phyloP scores from a whole-genome alignment of 2,329 filamentous ascomycete genomes.

The Ceratocystis ficicola region DNA sequence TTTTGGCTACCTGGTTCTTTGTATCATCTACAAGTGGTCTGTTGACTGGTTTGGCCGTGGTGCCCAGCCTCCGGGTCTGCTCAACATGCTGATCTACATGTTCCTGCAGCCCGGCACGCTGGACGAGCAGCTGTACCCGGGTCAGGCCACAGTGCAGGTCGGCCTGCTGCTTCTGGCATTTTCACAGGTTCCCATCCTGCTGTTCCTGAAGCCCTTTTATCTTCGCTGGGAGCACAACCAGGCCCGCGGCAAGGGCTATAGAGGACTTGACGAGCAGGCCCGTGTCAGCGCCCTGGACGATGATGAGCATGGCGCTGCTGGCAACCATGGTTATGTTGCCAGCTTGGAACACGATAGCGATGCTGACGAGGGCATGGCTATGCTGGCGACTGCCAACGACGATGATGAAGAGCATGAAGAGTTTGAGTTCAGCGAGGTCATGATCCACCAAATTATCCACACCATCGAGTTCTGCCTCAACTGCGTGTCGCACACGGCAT shows the following conservation, averaged over 20 bases:
- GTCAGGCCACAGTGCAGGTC: conserved; percentile 65
- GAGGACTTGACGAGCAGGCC: conserved; percentile 79
- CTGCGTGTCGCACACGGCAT: conserved; percentile 96
- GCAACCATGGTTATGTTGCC: conserved; percentile 26
- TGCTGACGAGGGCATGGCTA: conserved; percentile 69
- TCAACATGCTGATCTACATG: conserved; percentile 99
- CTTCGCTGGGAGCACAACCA: conserved; percentile 88
- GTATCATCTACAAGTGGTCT: conserved; percentile 95
- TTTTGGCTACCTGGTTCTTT: conserved; percentile 88
- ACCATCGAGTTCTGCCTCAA: conserved; percentile 99
- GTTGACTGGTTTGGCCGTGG: conserved; percentile 62
- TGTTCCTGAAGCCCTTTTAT: conserved; percentile 93
- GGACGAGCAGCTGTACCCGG: conserved; percentile 62
- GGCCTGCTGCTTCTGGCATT: conserved; percentile 71
- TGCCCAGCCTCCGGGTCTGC: conserved; percentile 64
- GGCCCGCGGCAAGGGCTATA: conserved; percentile 77
- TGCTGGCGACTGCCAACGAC: conserved; percentile 66
- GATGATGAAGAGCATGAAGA: conserved; percentile 77
- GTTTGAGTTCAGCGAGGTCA: conserved; percentile 91
- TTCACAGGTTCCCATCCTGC: conserved; percentile 73
- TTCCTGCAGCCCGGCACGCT: conserved; percentile 74
- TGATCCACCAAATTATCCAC: conserved; percentile 99
- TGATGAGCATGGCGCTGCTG: conserved; percentile 56
- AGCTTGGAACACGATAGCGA: conserved; percentile 43
- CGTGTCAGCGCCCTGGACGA: conserved; percentile 82